A percentile compares a stretch with the other conserved stretches of the same genome.
Conservation (phyloP, 2,329 filamentous ascomycete species). For the Eutypa lata region DNA sequence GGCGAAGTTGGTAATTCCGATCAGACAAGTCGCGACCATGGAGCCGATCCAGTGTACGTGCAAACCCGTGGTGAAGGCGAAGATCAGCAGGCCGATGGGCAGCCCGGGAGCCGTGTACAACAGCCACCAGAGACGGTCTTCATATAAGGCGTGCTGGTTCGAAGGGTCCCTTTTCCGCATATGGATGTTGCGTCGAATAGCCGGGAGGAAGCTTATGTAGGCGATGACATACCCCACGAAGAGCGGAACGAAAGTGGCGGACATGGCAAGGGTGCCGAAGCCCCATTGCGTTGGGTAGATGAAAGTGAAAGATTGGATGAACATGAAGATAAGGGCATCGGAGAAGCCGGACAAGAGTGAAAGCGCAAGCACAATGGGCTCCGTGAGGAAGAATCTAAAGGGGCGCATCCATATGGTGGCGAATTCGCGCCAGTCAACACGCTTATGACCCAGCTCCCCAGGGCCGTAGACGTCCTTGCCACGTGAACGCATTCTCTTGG, state of each 20-base stretch:
- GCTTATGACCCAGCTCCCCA: slow-evolving; percentile 60
- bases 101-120: slow-evolving; percentile 59
- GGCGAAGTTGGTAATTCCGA: slow-evolving; percentile 70
- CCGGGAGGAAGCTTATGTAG: slow-evolving; percentile 57
- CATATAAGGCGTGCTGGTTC: slow-evolving; percentile 61
- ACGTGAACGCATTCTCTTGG: slow-evolving; percentile 63
- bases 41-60: slow-evolving; percentile 65
- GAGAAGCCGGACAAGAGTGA: slow-evolving; percentile 71
- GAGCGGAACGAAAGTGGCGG: slow-evolving; percentile 63
- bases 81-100: slow-evolving; percentile 66
- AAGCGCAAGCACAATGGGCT: slow-evolving; percentile 69
- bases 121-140: slow-evolving; percentile 64
- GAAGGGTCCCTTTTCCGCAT: slow-evolving; percentile 48
- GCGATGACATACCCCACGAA: slow-evolving; percentile 64
- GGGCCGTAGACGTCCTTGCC: slow-evolving; percentile 63
- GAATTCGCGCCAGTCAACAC: slow-evolving; percentile 58
- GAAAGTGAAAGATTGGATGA: slow-evolving; percentile 66
- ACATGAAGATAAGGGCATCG: slow-evolving; percentile 75
- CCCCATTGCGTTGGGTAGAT: slow-evolving; percentile 64
- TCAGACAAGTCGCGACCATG: slow-evolving; percentile 61
- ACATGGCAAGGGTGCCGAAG: slow-evolving; percentile 55
- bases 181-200: slow-evolving; percentile 51
- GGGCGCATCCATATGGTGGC: slow-evolving; percentile 58
- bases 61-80: slow-evolving; percentile 65
- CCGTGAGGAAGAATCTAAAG: slow-evolving; percentile 70